These are phyloP conservation scores for Citrus glauca DNA, from an alignment of 345 rosid genomes.

Conservation along the genomic window DNA sequence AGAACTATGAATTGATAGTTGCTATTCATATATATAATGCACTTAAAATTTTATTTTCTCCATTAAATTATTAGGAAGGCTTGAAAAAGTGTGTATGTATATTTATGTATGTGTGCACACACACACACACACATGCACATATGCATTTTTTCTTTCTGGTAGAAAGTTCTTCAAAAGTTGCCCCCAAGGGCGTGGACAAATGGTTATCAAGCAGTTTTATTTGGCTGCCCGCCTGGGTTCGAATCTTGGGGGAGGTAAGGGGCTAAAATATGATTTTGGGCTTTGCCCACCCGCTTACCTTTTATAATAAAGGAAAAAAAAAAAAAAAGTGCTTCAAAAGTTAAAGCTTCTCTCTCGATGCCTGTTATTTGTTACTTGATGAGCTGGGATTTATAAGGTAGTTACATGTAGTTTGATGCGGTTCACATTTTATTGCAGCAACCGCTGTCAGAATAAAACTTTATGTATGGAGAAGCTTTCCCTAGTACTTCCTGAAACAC, in stretches of 20 bases:
- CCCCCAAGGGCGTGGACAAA: too few species aligned
- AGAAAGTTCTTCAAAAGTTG: background rate
- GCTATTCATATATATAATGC: background rate
- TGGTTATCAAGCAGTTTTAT: too few species aligned
- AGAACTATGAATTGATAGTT: background rate
- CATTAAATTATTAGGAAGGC: background rate
- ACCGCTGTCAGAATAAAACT: constrained; percentile 69
- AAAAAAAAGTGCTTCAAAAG: background rate
- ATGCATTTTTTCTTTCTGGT: background rate
- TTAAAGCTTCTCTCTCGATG: background rate
- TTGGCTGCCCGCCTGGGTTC: too few species aligned
- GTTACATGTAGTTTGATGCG: background rate
- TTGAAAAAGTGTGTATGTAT: background rate
- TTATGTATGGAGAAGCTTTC: constrained; percentile 86
- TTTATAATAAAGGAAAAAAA: too few species aligned
- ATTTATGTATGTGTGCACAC: too few species aligned
- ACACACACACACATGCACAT: too few species aligned
- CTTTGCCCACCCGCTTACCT: too few species aligned
- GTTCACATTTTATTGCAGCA: constrained; percentile 42
- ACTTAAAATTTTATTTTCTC: background rate
- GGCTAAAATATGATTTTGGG: too few species aligned
- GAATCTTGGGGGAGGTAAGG: too few species aligned
- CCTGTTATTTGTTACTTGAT: constrained; percentile 1
- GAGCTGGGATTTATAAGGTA: background rate
- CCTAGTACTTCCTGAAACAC: constrained; percentile 74